Base-by-base conservation (phyloP, 306 rosid species). In the Cotoneaster glaucophyllus region DNA sequence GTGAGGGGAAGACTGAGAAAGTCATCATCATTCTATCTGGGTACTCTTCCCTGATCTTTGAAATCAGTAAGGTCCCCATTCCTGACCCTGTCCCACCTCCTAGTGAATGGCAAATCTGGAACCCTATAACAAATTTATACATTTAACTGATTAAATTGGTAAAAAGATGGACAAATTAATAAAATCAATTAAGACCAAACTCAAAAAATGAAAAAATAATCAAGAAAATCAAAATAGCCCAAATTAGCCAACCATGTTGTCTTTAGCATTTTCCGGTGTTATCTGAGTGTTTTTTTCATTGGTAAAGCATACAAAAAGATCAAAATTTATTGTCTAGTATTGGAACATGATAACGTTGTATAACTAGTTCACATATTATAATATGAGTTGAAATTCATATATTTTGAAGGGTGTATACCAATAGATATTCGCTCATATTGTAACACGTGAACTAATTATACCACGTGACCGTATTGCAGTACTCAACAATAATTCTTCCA, bases 11-110 rank as follows among this genome's bases (percentile, higher is more conserved):
- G 32, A 93, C 96, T 10, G 98, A 93, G 85, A 93, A 93, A 53
- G 98, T 93, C 82, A 93, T 70, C 98, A 93, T 93, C 96, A 93
- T 93, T 73, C 98, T 81, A 74, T 93, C 98, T 9, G 96, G 98
- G 65, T 90, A 93, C 81, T 93, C 98, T 84, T 93, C 98, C 85
- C 98, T 90, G 70, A 90, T 93, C 98, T 93, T 93, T 78, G 98
- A 93, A 80, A 90, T 90, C 54, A 93, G 81, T 54, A 93, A 61
- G 9, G 98, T 93, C 45, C 98, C 98, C 98, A 93, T 93, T 73
- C 96, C 98, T 29, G 96, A 93, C 18, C 98, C 98, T 32, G 98
- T 93, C 69, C 94, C 98, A n/a, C 98, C 97, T 82, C 96, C 97
- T 54, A 93, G 84, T 72, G 96, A 93, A 83, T 93, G 96, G 80